A percentile compares a stretch with the other conserved stretches of the same genome.
Conservation (phyloP, 2,329 filamentous ascomycete species). For the Blastomyces silverae region DNA sequence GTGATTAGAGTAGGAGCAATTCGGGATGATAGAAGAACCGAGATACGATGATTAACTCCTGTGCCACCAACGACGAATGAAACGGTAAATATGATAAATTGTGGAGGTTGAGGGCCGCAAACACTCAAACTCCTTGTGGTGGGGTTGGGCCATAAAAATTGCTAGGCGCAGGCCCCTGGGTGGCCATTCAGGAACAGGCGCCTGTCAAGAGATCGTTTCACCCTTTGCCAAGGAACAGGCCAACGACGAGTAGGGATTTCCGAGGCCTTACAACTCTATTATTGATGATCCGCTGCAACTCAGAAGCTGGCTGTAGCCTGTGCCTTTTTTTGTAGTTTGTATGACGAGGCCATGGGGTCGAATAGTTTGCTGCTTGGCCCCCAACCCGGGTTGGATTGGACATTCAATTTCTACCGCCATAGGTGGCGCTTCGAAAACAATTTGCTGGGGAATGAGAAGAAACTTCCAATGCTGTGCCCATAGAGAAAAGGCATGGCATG, state of each 20-base stretch:
- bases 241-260: background rate
- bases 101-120: background rate
- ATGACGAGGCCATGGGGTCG: conserved; percentile 6
- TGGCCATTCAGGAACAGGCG: background rate
- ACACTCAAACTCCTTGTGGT: background rate
- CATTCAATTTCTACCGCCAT: background rate
- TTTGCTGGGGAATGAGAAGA: background rate
- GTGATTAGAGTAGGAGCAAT: too few relatives aligned
- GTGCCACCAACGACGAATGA: conserved; percentile 9
- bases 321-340: background rate
- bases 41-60: background rate
- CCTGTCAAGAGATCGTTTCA: background rate
- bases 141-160: background rate
- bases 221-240: background rate
- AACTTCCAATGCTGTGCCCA: background rate
- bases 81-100: background rate
- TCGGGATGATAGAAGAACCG: background rate
- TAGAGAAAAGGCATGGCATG: background rate
- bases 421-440: conserved; percentile 1
- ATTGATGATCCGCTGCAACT: background rate
- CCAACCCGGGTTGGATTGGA: background rate
- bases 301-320: background rate
- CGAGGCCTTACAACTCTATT: background rate
- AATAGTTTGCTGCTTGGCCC: conserved; percentile 1
- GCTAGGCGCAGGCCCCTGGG: background rate